Conservation (phyloP, 2,329 filamentous ascomycete species). For the Lecanicillium sp. region DNA sequence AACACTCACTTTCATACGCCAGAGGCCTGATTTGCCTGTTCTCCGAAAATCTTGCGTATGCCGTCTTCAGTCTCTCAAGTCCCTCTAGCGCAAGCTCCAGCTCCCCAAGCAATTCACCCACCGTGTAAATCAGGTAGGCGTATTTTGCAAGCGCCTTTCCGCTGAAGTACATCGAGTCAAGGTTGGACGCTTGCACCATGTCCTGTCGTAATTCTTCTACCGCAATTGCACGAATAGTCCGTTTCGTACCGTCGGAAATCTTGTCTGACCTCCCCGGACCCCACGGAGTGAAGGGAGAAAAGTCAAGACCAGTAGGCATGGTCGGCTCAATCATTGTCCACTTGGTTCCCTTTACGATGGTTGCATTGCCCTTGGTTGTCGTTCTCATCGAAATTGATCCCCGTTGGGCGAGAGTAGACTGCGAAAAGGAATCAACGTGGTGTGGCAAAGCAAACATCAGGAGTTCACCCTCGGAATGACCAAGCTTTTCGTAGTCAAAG, state of each 20-base stretch:
- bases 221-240: constrained; percentile 55
- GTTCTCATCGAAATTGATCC: constrained; percentile 62
- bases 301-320: constrained; percentile 69
- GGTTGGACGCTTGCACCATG: constrained; percentile 64
- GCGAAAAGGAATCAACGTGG: constrained; percentile 70
- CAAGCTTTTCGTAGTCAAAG: constrained; percentile 67
- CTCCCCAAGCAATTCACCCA: constrained; percentile 58
- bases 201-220: constrained; percentile 70
- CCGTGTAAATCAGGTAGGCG: constrained; percentile 60
- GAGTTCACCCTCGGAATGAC: constrained; percentile 52
- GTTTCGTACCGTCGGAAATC: constrained; percentile 50
- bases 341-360: constrained; percentile 61
- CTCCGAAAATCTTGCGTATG: constrained; percentile 58
- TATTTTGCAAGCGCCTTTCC: constrained; percentile 82
- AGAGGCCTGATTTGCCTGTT: constrained; percentile 64
- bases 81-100: constrained; percentile 49
- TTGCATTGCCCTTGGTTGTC: constrained; percentile 78
- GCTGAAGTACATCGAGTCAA: constrained; percentile 87
- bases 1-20: constrained; percentile 53
- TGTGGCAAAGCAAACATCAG: constrained; percentile 88
- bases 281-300: constrained; percentile 75
- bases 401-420: constrained; percentile 42
- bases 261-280: constrained; percentile 39
- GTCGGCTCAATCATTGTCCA: constrained; percentile 73
- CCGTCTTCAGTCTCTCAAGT: constrained; percentile 55